Evolutionary conservation across 2,329 filamentous ascomycete genomes (phyloP).

Genomic region (Zasmidium citrigriseum): DNA sequence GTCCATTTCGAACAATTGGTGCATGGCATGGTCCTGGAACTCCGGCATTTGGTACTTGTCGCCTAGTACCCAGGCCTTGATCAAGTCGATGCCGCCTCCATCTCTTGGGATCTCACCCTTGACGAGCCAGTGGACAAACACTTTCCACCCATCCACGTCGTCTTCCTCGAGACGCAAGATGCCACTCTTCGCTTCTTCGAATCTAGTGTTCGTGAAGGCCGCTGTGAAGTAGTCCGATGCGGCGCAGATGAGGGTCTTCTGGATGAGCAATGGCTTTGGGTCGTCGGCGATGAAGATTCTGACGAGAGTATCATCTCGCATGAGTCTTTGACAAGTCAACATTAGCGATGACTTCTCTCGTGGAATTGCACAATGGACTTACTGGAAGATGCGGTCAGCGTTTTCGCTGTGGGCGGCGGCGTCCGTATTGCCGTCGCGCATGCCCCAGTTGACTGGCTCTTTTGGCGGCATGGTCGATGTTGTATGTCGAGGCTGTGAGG

Average conservation of each 20-base stretch:
- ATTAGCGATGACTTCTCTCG: not conserved
- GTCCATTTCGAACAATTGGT: too few relatives aligned
- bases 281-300: not conserved
- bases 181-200: not conserved
- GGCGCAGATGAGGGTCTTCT: not conserved
- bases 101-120: not conserved
- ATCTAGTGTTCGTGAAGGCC: not conserved
- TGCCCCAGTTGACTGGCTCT: not conserved
- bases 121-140: not conserved
- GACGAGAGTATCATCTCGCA: not conserved
- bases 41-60: not conserved
- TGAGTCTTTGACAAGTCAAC: not conserved
- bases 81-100: not conserved
- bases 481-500: not conserved
- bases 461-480: not conserved
- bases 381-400: not conserved
- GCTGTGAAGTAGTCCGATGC: not conserved
- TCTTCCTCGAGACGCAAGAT: slow-evolving; percentile 2
- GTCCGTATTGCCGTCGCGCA: not conserved
- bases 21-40: not conserved
- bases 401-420: not conserved
- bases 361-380: not conserved
- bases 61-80: not conserved
- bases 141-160: slow-evolving; percentile 6
- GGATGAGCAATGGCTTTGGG: not conserved